These are phyloP conservation scores for Mangifera indica DNA, from an alignment of 345 rosid species.

Conservation along the genomic window DNA sequence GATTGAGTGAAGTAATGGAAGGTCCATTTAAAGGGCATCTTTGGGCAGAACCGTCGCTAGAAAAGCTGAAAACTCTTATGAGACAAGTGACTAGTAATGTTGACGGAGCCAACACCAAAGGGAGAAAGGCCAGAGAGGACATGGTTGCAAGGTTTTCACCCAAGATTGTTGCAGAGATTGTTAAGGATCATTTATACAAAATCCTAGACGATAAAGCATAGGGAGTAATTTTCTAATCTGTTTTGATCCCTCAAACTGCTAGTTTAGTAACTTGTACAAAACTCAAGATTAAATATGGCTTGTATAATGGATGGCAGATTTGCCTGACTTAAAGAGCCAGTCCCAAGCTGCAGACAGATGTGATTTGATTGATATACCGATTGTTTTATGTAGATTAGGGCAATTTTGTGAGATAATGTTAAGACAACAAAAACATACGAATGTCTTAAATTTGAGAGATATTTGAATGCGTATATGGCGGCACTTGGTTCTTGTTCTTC, in stretches of 20 bases:
- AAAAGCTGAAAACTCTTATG: conserved; percentile 57
- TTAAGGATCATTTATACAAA: conserved; percentile 41
- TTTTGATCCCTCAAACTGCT: neutral
- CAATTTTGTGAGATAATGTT: neutral
- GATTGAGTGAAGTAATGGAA: conserved; percentile 60
- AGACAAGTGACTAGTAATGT: conserved; percentile 49
- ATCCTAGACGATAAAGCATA: conserved; percentile 31
- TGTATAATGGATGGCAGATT: neutral
- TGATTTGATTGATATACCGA: neutral
- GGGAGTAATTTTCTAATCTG: neutral
- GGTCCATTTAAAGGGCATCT: conserved; percentile 81
- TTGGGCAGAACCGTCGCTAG: conserved; percentile 77
- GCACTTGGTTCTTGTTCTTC: neutral
- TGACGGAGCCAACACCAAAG: conserved; percentile 58
- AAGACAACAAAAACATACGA: neutral
- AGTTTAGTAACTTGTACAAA: neutral
- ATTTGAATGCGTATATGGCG: neutral
- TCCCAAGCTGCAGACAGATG: neutral
- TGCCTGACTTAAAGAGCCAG: neutral
- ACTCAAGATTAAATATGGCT: neutral
- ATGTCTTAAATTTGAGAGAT: neutral
- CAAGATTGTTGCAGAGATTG: conserved; percentile 56
- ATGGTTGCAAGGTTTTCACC: conserved; percentile 77
- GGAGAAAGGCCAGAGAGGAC: conserved; percentile 63
- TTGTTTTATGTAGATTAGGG: neutral